Evolutionary conservation across 208 protist species (phyloP), one percentile per base, ranked within the genome.

Genomic region (Spongospora subterranea): DNA sequence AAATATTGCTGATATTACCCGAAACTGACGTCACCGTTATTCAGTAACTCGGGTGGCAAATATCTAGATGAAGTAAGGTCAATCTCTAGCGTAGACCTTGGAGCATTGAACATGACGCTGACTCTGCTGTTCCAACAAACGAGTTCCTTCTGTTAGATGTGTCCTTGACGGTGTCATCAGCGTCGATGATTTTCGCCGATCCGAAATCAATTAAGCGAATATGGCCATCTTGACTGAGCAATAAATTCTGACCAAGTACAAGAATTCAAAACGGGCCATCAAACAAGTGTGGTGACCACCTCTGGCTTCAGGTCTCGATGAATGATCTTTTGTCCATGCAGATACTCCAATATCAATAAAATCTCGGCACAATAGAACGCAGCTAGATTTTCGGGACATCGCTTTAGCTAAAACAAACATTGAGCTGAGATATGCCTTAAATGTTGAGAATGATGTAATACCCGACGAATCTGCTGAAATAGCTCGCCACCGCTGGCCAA

Each of bases 301-400:
- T 93, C 93, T 29, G 92, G 93, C 88, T 94, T 94, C 29, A 94
- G 46, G 60, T 94, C 93, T 0, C 93, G 88, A 88, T 94, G 92
- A 40, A 92, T 40, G 40, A 94, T 91, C 29, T 50, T 40, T 0
- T 88, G 40, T 0, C 24, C 45, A 91, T 94, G 93, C 43, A 94
- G 46, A 88, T 93, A 91, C 45, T 93, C 45, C 39, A 94, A 93
- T 32, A 92, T 93, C n/a, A 95, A 89, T 6, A 82, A 13, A n/a
- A 82, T 82, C n/a, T 82, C 71, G 71, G 71, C 71, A 35, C n/a
- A 35, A n/a, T 35, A 82, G n/a, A 82, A 82, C 40, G 6, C 17
- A 17, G n/a, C n/a, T 6, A 39, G 71, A 82, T 43, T 39, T 43
- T 82, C 71, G 17, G 71, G 71, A 35, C 71, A 82, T 43, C n/a